A percentile compares a stretch with the other conserved stretches of the same genome.
Conservation (phyloP, 169 alveolate genomes). For the Babesia ovata region DNA sequence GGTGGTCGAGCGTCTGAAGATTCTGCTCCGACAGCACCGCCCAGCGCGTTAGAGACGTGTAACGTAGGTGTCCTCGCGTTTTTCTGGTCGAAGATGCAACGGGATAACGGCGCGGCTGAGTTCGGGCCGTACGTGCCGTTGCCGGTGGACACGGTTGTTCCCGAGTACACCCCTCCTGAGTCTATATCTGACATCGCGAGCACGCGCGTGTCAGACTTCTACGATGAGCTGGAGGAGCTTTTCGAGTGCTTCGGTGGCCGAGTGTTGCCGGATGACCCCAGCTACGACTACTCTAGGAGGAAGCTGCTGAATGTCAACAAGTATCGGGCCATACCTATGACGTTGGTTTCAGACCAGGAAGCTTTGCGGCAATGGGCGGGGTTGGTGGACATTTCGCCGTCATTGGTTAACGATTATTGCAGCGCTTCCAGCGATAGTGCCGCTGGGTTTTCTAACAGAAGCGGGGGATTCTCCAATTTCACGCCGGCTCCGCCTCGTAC, state of each 20-base stretch:
- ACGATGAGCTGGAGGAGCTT: slow-evolving; percentile 63
- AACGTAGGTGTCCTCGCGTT: slow-evolving; percentile 61
- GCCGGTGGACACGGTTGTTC: slow-evolving; percentile 1
- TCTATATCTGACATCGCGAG: slow-evolving; percentile 5
- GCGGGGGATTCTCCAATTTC: neutral
- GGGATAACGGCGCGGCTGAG: neutral
- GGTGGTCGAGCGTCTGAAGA: neutral
- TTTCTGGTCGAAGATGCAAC: neutral
- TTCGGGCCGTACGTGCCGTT: slow-evolving; percentile 40
- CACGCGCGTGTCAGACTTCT: slow-evolving; percentile 44
- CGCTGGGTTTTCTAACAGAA: neutral
- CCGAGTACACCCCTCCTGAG: neutral
- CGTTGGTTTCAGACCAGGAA: slow-evolving; percentile 20
- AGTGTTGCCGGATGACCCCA: slow-evolving; percentile 34
- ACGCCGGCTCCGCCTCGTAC: slow-evolving; percentile 4
- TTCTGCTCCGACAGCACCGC: neutral
- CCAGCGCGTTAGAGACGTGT: slow-evolving; percentile 48
- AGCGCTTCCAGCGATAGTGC: neutral
- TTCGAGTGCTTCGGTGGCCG: slow-evolving; percentile 16
- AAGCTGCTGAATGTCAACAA: slow-evolving; percentile 14
- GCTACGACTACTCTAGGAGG: slow-evolving; percentile 50
- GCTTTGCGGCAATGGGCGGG: slow-evolving; percentile 12
- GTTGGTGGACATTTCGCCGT: slow-evolving; percentile 4
- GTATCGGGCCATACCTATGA: slow-evolving; percentile 30
- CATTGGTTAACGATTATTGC: neutral